These are phyloP conservation scores for Orbilia brochopaga DNA, from an alignment of 2,329 filamentous ascomycete species.

Conservation along the genomic window DNA sequence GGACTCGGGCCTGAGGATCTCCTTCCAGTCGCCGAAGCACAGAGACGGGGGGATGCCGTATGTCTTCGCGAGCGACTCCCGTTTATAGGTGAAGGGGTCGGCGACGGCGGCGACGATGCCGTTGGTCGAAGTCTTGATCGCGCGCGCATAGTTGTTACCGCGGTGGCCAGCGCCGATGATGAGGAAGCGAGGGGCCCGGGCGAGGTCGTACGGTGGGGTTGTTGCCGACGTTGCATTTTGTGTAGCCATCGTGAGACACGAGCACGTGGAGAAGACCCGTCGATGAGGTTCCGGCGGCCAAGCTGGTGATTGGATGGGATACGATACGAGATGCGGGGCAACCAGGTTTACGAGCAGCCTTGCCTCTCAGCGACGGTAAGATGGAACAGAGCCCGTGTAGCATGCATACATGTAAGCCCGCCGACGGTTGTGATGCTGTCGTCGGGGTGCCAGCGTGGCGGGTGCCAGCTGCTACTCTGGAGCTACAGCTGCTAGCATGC, in stretches of 20 bases:
- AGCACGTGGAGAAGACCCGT: not conserved
- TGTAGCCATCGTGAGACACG: not conserved
- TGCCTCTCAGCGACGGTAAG: no score
- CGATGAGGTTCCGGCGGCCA: not conserved
- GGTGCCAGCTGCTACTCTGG: no score
- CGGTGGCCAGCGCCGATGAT: conserved; percentile 84
- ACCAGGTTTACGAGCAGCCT: no score
- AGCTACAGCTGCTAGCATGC: no score
- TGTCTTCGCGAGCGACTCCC: conserved; percentile 70
- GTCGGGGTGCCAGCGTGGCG: no score
- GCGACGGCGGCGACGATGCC: conserved; percentile 78
- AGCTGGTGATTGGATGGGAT: conserved; percentile 20
- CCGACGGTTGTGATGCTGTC: no score
- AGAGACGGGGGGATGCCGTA: conserved; percentile 68
- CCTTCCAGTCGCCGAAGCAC: conserved; percentile 74
- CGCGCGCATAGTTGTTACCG: conserved; percentile 74
- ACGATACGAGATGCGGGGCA: not conserved
- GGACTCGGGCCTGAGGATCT: conserved; percentile 68
- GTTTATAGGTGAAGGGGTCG: conserved; percentile 80
- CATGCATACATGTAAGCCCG: no score
- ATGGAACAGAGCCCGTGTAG: no score
- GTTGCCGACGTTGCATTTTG: conserved; percentile 32
- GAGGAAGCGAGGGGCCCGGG: conserved; percentile 67
- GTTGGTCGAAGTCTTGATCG: conserved; percentile 67
- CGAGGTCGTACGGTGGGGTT: conserved; percentile 34